Base-by-base conservation (phyloP, 1,284 basidiomycete species). In the Sporisorium scitamineum region DNA sequence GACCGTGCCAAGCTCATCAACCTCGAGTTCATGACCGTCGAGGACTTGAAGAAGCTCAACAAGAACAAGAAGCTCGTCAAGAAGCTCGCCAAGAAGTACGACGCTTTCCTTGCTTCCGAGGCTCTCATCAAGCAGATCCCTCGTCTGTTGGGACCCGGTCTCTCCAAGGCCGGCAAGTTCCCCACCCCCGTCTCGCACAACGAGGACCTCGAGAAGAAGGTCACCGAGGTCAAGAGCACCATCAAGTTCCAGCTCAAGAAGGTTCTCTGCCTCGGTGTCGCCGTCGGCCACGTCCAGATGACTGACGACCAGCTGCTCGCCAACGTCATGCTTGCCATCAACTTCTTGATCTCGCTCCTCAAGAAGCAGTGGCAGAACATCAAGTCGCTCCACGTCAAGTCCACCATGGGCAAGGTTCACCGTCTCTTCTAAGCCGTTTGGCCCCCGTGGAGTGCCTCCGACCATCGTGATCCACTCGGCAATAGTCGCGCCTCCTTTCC, bases 21-120 rank as follows among this genome's bases (percentile, higher is more conserved):
- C 82, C 91, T 97, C 80, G 95, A 97, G 87, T 96, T 82, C 82
- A 98, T 97, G 95, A 96, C 94, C 80, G 97, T 98, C 84, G 96
- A 99, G 85, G 96, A 99, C 88, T 90, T 99, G 89, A 99, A 99
- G 89, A 99, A 99, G 89, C 91, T 97, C 82, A 97, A 97, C 92
- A 97, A 97, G 90, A 99, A 99, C 92, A 99, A 99, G 91, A 99
- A 99, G 90, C 94, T 99, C 79, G 96, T 99, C 86, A 99, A 99
- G 91, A 99, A 87, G 90, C 93, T 99, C 83, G 96, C 96, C 79
- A 97, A 98, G 90, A 98, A 98, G 88, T 96, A 98, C 89, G 96
- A 99, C 85, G 95, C 96, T 79, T 99, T 99, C 92, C 89, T 99
- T 79, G 91, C 97, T 54, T 99, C 97, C 76, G 97, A 99, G 88